These are phyloP conservation scores for Myxozyma lipomycoides DNA, from an alignment of 805 yeast genomes.

Conservation along the genomic window DNA sequence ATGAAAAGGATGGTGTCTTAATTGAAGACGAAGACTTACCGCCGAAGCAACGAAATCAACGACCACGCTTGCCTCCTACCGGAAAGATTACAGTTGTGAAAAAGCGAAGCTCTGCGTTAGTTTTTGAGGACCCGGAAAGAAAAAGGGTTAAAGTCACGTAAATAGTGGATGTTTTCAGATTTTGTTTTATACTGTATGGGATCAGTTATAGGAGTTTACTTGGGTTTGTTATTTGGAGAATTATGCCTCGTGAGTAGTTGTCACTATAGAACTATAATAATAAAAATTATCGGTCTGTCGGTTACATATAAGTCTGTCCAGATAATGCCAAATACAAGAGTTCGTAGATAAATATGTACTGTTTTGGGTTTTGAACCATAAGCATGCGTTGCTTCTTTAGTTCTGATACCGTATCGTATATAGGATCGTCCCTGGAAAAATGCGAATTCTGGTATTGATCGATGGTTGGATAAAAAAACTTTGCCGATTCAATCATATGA, in stretches of 20 bases:
- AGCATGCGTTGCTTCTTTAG: slow-evolving; percentile 42
- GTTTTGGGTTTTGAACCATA: slow-evolving; percentile 43
- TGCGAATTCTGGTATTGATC: slow-evolving; percentile 1
- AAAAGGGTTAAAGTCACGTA: slow-evolving; percentile 2
- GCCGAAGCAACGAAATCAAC: slow-evolving; percentile 64
- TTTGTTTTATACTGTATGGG: neutral
- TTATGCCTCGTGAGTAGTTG: no score
- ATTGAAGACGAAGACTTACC: slow-evolving; percentile 85
- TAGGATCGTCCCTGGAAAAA: slow-evolving; percentile 27
- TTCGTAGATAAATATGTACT: slow-evolving; percentile 39
- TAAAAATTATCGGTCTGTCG: no score
- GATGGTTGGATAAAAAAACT: neutral
- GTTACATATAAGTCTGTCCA: neutral
- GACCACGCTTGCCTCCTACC: slow-evolving; percentile 85
- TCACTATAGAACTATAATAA: no score
- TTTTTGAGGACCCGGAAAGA: slow-evolving; percentile 39
- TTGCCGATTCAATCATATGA: slow-evolving; percentile 7
- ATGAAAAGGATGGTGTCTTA: slow-evolving; percentile 27
- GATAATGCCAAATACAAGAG: slow-evolving; percentile 4
- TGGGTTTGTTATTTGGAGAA: slow-evolving; percentile 1
- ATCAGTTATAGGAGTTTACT: slow-evolving; percentile 3
- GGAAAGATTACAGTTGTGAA: slow-evolving; percentile 74
- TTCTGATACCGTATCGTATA: slow-evolving; percentile 34
- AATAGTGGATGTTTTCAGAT: neutral
- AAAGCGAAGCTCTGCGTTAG: slow-evolving; percentile 53